A percentile compares a stretch with the other conserved stretches of the same genome.
Evolutionary conservation across 116 monocot species (phyloP).

Genomic region (Papilionanthe hybrid): DNA sequence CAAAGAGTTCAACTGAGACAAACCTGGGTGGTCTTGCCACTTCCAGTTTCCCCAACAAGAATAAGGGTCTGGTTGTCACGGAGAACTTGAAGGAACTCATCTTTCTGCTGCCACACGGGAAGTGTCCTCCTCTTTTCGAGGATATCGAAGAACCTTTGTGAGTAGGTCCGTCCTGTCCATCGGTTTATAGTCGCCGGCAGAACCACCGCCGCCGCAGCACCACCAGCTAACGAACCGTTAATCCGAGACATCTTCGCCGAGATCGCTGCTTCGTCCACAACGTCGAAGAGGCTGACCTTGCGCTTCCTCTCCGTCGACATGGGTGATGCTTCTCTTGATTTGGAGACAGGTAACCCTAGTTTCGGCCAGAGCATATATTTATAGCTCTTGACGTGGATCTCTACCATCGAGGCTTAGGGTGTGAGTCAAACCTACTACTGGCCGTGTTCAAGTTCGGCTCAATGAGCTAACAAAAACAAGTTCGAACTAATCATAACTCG

Average conservation of each 20-base stretch:
- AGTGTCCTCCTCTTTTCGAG: constrained; percentile 83
- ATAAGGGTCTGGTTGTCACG: constrained; percentile 70
- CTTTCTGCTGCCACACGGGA: constrained; percentile 98
- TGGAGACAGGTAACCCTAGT: not conserved
- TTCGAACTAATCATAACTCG: too few species aligned
- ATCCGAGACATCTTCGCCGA: constrained; percentile 29
- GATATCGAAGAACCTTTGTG: constrained; percentile 76
- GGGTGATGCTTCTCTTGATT: not conserved
- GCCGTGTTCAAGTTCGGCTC: too few species aligned
- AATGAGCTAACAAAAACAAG: too few species aligned
- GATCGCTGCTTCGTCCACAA: constrained; percentile 43
- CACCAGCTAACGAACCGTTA: constrained; percentile 17
- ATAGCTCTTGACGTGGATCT: not conserved
- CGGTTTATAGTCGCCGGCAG: constrained; percentile 37
- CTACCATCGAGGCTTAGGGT: too few species aligned
- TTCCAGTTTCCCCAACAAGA: constrained; percentile 92
- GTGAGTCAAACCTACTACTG: too few species aligned
- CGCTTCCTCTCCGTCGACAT: constrained; percentile 89
- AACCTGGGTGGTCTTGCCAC: constrained; percentile 98
- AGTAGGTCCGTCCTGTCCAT: constrained; percentile 75
- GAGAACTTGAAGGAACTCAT: constrained; percentile 63
- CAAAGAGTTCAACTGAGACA: not conserved
- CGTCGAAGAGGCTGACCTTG: constrained; percentile 97
- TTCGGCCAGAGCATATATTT: not conserved
- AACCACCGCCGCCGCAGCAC: not conserved